Evolutionary conservation across 805 yeast genomes (phyloP).

Genomic region (Suhomyces sp.): DNA sequence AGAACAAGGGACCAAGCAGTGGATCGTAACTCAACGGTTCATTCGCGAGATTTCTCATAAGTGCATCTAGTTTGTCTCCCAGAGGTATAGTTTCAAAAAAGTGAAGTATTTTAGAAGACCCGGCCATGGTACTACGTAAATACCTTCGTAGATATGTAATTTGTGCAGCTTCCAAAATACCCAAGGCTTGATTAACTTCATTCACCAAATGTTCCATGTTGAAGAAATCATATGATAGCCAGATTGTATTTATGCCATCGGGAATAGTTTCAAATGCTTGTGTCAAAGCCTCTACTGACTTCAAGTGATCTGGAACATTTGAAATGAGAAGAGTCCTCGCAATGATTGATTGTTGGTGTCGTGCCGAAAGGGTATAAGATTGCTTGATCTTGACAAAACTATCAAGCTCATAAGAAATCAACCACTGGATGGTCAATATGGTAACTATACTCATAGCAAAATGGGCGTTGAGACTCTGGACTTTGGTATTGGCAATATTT

Average conservation of each 20-base stretch:
- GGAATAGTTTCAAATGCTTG: conserved; percentile 43
- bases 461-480: conserved; percentile 57
- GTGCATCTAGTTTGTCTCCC: neutral
- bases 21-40: neutral
- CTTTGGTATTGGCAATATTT: conserved; percentile 56
- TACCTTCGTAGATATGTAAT: conserved; percentile 17
- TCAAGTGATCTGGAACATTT: conserved; percentile 42
- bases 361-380: conserved; percentile 31
- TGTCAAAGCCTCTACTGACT: conserved; percentile 24
- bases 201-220: conserved; percentile 18
- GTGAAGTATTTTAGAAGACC: no score
- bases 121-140: no score
- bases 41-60: neutral
- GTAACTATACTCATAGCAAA: conserved; percentile 57
- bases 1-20: conserved; percentile 16
- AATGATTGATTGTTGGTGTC: conserved; percentile 22
- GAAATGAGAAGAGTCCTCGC: conserved; percentile 42
- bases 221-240: conserved; percentile 50
- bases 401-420: conserved; percentile 57
- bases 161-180: conserved; percentile 29
- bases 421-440: conserved; percentile 54
- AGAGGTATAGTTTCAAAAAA: no score
- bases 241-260: conserved; percentile 50
- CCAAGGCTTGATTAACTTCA: conserved; percentile 25
- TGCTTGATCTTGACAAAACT: conserved; percentile 51